Percentiles rank a stretch among this genome's conserved stretches.
Evolutionary conservation across 1,284 basidiomycete genomes (phyloP).

Genomic region (Ganoderma resinaceum): DNA sequence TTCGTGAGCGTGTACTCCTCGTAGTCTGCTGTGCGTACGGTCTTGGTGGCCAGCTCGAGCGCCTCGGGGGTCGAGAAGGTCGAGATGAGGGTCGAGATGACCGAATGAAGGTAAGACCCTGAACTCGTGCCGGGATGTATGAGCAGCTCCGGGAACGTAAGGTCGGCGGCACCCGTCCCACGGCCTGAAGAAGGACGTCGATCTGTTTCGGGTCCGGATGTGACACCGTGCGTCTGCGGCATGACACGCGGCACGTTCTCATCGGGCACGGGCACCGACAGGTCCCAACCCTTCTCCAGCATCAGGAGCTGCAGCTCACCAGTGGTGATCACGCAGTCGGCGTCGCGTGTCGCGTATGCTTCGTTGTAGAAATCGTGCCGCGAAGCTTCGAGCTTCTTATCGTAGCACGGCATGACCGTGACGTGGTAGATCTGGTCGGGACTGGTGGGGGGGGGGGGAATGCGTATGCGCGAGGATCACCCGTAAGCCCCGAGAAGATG

Average conservation of each 20-base stretch:
- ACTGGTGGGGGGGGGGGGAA: constrained; percentile 45
- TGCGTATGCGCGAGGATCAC: constrained; percentile 13
- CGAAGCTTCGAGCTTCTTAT: constrained; percentile 99
- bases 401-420: constrained; percentile 98
- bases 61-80: constrained; percentile 50
- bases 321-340: constrained; percentile 98
- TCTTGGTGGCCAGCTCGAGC: constrained; percentile 63
- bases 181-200: constrained; percentile 8
- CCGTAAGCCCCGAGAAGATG: constrained; percentile 27
- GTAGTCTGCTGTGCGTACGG: constrained; percentile 70
- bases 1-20: constrained; percentile 67
- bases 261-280: constrained; percentile 62
- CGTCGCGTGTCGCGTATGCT: constrained; percentile 83
- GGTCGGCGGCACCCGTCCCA: constrained; percentile 25
- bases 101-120: constrained; percentile 91
- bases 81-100: constrained; percentile 61
- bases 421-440: constrained; percentile 93
- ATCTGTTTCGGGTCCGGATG: not conserved
- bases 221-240: not conserved
- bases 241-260: constrained; percentile 43
- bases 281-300: constrained; percentile 82
- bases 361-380: constrained; percentile 90
- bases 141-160: constrained; percentile 73
- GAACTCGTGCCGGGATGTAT: constrained; percentile 87
- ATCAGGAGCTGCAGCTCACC: constrained; percentile 93